phyloP scores from a whole-genome alignment of 116 monocot species.

The Zostera marina region DNA sequence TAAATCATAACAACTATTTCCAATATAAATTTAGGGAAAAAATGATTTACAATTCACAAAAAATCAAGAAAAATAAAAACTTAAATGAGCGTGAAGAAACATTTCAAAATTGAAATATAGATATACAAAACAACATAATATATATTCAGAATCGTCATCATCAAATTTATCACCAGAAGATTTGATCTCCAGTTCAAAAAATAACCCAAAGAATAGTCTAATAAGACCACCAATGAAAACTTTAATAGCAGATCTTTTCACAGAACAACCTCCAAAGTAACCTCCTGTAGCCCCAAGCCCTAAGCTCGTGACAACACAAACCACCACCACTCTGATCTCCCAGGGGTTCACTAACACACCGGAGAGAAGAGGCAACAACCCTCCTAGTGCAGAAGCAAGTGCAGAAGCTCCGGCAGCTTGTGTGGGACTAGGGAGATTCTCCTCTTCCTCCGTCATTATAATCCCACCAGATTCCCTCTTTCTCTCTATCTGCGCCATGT shows the following conservation, averaged over 20 bases:
- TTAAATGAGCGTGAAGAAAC: too few species aligned
- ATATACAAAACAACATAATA: too few species aligned
- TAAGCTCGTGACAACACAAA: constrained; percentile 22
- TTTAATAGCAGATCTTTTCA: constrained; percentile 10
- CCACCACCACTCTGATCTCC: constrained; percentile 20
- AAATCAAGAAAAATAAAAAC: too few species aligned
- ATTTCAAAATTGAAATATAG: too few species aligned
- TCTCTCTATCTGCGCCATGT: constrained; percentile 9
- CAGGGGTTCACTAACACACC: constrained; percentile 31
- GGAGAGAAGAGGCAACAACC: constrained; percentile 18
- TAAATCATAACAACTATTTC: too few species aligned
- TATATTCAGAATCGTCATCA: too few species aligned
- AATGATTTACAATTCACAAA: too few species aligned
- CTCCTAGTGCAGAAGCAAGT: constrained; percentile 18
- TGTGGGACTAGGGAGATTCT: constrained; percentile 8
- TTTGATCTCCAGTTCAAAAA: not conserved
- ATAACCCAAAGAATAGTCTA: constrained; percentile 5
- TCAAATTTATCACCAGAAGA: too few species aligned
- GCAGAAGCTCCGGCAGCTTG: constrained; percentile 22
- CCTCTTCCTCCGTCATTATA: not conserved
- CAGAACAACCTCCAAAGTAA: constrained; percentile 17
- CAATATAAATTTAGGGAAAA: too few species aligned
- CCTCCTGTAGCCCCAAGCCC: constrained; percentile 28
- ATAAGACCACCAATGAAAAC: constrained; percentile 29
- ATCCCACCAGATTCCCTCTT: not conserved